Evolutionary conservation across 2,329 filamentous ascomycete genomes (phyloP), one percentile per base, ranked within the genome.

Genomic region (Cytospora chrysosperma): DNA sequence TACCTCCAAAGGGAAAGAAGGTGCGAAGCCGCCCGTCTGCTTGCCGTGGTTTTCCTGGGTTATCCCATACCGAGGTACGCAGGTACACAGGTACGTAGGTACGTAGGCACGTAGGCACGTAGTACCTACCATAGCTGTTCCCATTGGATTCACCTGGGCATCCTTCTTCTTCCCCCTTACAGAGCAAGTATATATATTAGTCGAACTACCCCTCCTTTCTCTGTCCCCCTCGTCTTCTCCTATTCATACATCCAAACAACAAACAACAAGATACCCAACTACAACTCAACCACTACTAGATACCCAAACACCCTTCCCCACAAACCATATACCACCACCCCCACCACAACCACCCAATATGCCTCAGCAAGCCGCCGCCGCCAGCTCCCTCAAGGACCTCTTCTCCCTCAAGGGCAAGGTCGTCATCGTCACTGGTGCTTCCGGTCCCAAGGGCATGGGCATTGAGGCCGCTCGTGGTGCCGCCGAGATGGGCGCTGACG

Each of bases 361-460:
- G 84, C 82, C 83, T 79, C 79, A 84, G 71, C 69, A 75, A 72
- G 75, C 87, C 68, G 85, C 87, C 71, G 76, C 85, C 72, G 77
- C 85, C 68, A 79, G 79, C 68, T 79, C 78, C 69, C 82, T 90
- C 70, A 75, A 81, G 69, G 88, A 87, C 71, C 83, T 90, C 70
- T 87, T 91, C 77, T 88, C 85, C 68, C 79, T 90, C 63, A 89
- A 88, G 76, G 87, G 87, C 68, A 88, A 88, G 75, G 89, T 88
- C 58, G 84, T 88, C 68, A 84, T 90, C 69, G 79, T 91, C 66
- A 87, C 87, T 9, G 88, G 88, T 62, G 87, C 87, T 26, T 88
- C 84, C 50, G 86, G 86, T 17, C 83, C 90, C 64, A 85, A 84
- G 56, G 88, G 88, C 67, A 89, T 90, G 75, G 88, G 88, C 61